Base-by-base conservation (phyloP, 768 basidiomycete species). In the Candolleomyces efflorescens region DNA sequence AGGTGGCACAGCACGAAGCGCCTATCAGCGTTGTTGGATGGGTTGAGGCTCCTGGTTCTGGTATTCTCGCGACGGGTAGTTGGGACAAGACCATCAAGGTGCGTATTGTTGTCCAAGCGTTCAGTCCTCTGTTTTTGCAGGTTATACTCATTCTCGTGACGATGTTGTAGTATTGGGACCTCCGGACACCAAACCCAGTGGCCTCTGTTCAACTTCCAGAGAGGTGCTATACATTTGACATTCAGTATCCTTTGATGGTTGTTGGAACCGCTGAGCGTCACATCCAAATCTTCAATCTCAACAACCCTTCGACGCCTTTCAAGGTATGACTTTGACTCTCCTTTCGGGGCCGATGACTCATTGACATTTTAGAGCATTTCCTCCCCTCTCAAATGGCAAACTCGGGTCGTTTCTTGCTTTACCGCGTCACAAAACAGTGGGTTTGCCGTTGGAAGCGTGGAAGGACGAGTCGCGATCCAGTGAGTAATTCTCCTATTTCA, bases 81-180 rank as follows among this genome's bases (percentile, higher is more conserved):
- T 99, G 97, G 97, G 96, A 99, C 71, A 96, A 96, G 74, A 96
- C 92, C 1, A 73, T 98, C 68, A 96, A 94, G 80, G 95, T 94
- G 62, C 55, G 74, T 66, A 1, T 2, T 32, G 32, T 7, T 11
- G 32, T 32, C 32, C 32, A 32, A 32, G 32, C 32, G 32, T 5
- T 11, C 11, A 32, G n/a, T n/a, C n/a, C n/a, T n/a, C n/a, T n/a
- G n/a, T n/a, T n/a, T 32, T 32, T 32, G 32, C 11, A 2, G 5
- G 32, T 32, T 32, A 2, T 2, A 11, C 32, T 32, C 32, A 32
- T 32, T 54, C 39, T 46, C 23, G 27, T 20, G 58, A 3, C 12
- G 18, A 56, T 0, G 15, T 47, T 54, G 48, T 53, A 97, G 93
- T 98, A 97, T 66, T 98, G 95, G 95, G 93, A 97, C 71, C 71